A percentile compares a stretch with the other conserved stretches of the same genome.
Evolutionary conservation across 2,329 filamentous ascomycete genomes (phyloP).

Genomic region (Phaeomoniella chlamydospora): DNA sequence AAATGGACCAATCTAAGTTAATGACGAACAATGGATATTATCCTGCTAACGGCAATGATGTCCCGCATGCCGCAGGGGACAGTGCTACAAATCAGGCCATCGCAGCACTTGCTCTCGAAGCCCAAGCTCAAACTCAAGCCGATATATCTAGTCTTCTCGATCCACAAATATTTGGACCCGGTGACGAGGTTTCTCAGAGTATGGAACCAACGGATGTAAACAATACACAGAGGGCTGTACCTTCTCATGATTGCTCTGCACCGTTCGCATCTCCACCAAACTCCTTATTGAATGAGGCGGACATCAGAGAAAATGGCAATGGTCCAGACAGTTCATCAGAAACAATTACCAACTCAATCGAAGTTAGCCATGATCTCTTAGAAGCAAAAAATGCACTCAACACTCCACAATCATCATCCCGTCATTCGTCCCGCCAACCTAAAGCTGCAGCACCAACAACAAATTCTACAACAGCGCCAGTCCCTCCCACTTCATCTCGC

Average conservation of each 20-base stretch:
- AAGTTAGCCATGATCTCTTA: slow-evolving; percentile 3
- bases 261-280: slow-evolving; percentile 29
- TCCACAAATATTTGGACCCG: background rate
- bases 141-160: background rate
- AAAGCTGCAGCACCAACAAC: slow-evolving; percentile 13
- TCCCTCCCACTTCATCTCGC: background rate
- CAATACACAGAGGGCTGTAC: background rate
- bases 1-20: slow-evolving; percentile 7
- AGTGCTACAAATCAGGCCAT: background rate
- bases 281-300: slow-evolving; percentile 25
- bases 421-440: slow-evolving; percentile 28
- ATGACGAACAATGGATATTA: too few relatives aligned
- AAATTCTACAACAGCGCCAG: background rate
- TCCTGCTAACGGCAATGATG: background rate
- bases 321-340: background rate
- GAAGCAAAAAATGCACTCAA: slow-evolving; percentile 15
- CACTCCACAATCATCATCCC: slow-evolving; percentile 25
- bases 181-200: background rate
- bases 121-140: background rate
- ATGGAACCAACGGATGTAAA: background rate
- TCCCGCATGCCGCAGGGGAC: background rate
- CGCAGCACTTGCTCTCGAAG: background rate
- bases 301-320: slow-evolving; percentile 8
- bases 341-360: slow-evolving; percentile 1
- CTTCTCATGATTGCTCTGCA: background rate